Base-by-base conservation (phyloP, 768 basidiomycete genomes). In the Sistotremastrum niveocremeum region DNA sequence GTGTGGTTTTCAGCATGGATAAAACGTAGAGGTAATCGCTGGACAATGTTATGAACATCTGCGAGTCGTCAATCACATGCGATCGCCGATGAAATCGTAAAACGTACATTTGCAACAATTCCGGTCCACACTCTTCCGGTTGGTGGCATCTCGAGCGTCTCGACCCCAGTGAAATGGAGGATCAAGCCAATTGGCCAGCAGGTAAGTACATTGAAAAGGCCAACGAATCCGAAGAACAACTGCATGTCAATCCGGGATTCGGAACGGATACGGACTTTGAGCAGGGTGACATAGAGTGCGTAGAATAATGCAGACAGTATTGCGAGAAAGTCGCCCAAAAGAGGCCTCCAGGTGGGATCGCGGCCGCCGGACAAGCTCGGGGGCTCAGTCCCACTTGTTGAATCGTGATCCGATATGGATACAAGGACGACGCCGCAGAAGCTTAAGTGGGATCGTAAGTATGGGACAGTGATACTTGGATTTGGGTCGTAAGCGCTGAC, bases 1-100 rank as follows among this genome's bases (percentile, higher is more conserved):
- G 93, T 1, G 91, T 91, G 5, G 94, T 99, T 66, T 93, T 94
- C 51, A 99, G 76, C 90, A 97, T 94, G 2, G 91, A 84, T 12
- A 88, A 57, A 31, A 88, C 78, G 58, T 89, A 89, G 40, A 90
- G 58, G 57, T 83, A 94, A 63, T 95, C 90, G 49, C 84, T 86
- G 6, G 75, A 77, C 33, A 85, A 63, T 1, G 87, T 89, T 55
- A 93, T 87, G 33, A 66, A 64, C 84, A 89, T 90, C 81, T 94
- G 47, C 42, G 34, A 28, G 5, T 30, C 6, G 4, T 38, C 5
- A 53, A 7, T 20, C 39, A 41, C 41, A 39, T 34, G 46, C 39
- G 32, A 38, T 8, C 45, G 42, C 30, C 37, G 3, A 34, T 30
- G 33, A 33, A 8, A 42, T 35, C n/a, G 6, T 2, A 37, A 33